A percentile compares a stretch with the other conserved stretches of the same genome.
These are phyloP conservation scores for Heterobasidion occidentale DNA, from an alignment of 1,284 basidiomycete species.

Conservation along the genomic window DNA sequence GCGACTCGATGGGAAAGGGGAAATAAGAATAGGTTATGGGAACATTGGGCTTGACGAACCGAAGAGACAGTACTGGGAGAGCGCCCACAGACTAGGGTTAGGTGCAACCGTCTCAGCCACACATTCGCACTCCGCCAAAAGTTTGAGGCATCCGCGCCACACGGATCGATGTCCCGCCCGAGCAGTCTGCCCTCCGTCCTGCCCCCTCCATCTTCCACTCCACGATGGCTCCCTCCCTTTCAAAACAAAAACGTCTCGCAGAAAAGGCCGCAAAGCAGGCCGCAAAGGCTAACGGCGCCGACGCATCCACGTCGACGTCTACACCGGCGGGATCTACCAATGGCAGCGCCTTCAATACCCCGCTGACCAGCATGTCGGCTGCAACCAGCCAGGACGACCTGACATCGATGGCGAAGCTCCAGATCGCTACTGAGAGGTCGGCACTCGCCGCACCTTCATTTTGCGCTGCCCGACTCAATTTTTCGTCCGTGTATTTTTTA, in stretches of 20 bases:
- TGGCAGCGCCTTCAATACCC: conserved; percentile 62
- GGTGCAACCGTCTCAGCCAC: conserved; percentile 1
- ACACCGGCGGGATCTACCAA: conserved; percentile 62
- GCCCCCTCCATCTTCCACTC: conserved; percentile 1
- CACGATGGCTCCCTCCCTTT: conserved; percentile 67
- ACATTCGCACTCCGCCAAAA: conserved; percentile 2
- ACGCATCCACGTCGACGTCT: conserved; percentile 43
- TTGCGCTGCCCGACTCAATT: background rate
- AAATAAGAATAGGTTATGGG: background rate
- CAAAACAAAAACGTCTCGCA: conserved; percentile 82
- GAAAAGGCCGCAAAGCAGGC: conserved; percentile 82
- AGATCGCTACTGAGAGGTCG: conserved; percentile 81
- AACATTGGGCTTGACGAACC: background rate
- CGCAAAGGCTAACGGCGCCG: conserved; percentile 37
- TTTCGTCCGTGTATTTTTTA: conserved; percentile 20
- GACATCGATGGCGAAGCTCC: conserved; percentile 79
- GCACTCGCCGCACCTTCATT: conserved; percentile 12
- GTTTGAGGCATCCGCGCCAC: background rate
- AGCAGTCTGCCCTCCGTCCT: background rate
- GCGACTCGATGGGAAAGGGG: too few relatives aligned
- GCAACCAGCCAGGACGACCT: conserved; percentile 72
- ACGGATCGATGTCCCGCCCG: conserved; percentile 5
- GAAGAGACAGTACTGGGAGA: background rate
- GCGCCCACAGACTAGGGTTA: conserved; percentile 7
- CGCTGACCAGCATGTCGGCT: conserved; percentile 70